phyloP scores from a whole-genome alignment of 768 basidiomycete species.

The Rhizopogon vinicolor region DNA sequence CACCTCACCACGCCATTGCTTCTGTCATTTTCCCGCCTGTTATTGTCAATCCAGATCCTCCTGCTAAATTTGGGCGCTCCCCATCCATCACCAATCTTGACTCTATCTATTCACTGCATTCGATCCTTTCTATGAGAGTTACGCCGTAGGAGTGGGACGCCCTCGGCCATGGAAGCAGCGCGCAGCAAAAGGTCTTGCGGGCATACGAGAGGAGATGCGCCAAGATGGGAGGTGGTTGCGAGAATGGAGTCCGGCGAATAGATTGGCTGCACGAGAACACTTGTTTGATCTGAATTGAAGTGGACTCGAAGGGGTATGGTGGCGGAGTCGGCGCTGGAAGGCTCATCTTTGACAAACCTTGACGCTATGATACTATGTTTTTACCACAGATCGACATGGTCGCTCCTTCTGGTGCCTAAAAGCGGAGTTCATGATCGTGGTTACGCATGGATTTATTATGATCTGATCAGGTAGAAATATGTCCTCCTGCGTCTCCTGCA shows the following conservation, averaged over 20 bases:
- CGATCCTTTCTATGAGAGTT: slow-evolving; percentile 49
- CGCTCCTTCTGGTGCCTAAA: too few species aligned
- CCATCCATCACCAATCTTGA: slow-evolving; percentile 55
- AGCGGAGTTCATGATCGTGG: not conserved
- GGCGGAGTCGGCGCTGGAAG: slow-evolving; percentile 38
- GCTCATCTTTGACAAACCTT: slow-evolving; percentile 43
- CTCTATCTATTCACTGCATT: slow-evolving; percentile 55
- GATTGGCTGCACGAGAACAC: slow-evolving; percentile 66
- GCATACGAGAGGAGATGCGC: slow-evolving; percentile 62
- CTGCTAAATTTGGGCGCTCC: slow-evolving; percentile 15
- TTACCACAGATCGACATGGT: not conserved
- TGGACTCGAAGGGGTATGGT: slow-evolving; percentile 35
- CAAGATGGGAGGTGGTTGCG: slow-evolving; percentile 63
- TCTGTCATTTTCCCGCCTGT: slow-evolving; percentile 59
- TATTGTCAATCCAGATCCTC: slow-evolving; percentile 35
- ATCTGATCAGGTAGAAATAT: too few species aligned
- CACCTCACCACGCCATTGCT: too few species aligned
- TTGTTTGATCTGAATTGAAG: slow-evolving; percentile 54
- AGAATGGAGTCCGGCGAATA: slow-evolving; percentile 59
- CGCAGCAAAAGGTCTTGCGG: slow-evolving; percentile 52
- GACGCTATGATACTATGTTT: slow-evolving; percentile 7
- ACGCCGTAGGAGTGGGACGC: slow-evolving; percentile 62
- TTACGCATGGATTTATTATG: not conserved
- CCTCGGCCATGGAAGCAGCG: slow-evolving; percentile 49
- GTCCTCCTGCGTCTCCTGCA: too few species aligned